Evolutionary conservation across 768 basidiomycete species (phyloP).

Genomic region (Saitozyma sp.): DNA sequence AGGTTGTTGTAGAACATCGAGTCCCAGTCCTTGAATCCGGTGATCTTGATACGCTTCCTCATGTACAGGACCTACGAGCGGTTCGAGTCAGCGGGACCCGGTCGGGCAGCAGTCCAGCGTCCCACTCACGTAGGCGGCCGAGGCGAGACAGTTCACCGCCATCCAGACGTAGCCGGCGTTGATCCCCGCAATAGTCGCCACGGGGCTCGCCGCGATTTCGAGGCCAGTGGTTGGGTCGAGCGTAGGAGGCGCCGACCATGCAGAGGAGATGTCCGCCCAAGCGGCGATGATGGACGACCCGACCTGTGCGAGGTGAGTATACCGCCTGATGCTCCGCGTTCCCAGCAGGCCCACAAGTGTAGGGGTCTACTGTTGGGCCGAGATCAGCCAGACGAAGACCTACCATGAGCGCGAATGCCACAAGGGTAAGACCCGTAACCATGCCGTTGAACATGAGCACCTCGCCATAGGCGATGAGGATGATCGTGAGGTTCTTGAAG

Average conservation of each 20-base stretch:
- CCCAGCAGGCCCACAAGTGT: no score
- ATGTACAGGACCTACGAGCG: constrained; percentile 76
- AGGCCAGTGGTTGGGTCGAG: constrained; percentile 44
- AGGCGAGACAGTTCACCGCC: constrained; percentile 83
- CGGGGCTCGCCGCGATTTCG: constrained; percentile 26
- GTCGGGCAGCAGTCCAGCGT: not conserved
- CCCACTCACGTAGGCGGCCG: constrained; percentile 78
- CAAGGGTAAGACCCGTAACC: constrained; percentile 81
- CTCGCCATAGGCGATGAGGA: constrained; percentile 97
- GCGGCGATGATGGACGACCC: constrained; percentile 91
- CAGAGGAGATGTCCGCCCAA: constrained; percentile 76
- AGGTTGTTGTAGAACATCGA: constrained; percentile 99
- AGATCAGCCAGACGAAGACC: constrained; percentile 4
- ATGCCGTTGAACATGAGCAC: constrained; percentile 92
- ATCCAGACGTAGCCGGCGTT: constrained; percentile 96
- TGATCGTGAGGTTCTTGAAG: constrained; percentile 98
- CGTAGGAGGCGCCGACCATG: constrained; percentile 29
- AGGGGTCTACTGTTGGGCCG: no score
- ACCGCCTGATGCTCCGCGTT: not conserved
- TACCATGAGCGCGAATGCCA: constrained; percentile 88
- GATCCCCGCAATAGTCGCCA: constrained; percentile 54
- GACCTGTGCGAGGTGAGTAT: constrained; percentile 50
- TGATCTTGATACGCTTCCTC: constrained; percentile 93
- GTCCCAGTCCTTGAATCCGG: constrained; percentile 98
- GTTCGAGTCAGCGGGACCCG: not conserved